Conservation (phyloP, 2,329 filamentous ascomycete species). For the Rutstroemia sp. region DNA sequence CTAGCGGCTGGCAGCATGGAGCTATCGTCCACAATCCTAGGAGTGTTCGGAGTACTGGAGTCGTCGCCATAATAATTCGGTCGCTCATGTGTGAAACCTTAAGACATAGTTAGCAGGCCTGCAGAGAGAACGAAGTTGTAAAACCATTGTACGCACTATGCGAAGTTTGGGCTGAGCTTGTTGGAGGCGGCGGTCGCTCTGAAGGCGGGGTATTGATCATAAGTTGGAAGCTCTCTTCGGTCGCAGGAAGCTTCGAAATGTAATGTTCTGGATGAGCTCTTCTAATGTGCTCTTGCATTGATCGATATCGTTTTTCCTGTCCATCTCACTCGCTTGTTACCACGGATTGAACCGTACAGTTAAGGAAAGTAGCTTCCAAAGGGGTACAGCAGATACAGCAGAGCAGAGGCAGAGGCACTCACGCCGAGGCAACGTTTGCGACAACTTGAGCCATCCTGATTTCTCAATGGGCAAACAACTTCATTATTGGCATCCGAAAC, state of each 20-base stretch:
- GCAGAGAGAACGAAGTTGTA: conserved; percentile 8
- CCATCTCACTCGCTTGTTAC: conserved; percentile 27
- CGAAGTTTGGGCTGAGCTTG: conserved; percentile 24
- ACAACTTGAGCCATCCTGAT: conserved; percentile 94
- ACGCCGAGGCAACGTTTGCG: conserved; percentile 97
- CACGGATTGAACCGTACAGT: conserved; percentile 27
- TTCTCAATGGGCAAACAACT: conserved; percentile 90
- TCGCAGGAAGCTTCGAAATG: conserved; percentile 94
- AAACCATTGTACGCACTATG: conserved; percentile 22
- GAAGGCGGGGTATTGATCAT: conserved; percentile 46
- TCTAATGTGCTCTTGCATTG: conserved; percentile 99
- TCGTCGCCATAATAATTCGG: conserved; percentile 62
- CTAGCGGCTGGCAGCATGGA: conserved; percentile 61
- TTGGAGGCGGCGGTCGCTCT: conserved; percentile 29
- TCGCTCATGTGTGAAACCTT: conserved; percentile 52
- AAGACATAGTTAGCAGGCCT: conserved; percentile 18
- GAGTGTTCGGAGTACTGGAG: conserved; percentile 59
- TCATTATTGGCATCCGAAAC: conserved; percentile 90
- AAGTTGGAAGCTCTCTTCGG: conserved; percentile 79
- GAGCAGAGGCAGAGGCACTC: conserved; percentile 51
- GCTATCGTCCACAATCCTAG: conserved; percentile 62
- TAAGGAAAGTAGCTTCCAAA: conserved; percentile 21
- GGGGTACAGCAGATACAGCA: conserved; percentile 25
- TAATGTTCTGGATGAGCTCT: conserved; percentile 95
- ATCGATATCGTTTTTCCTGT: conserved; percentile 92